phyloP scores from a whole-genome alignment of 2,329 filamentous ascomycete genomes.

The Pestalotiopsis sp. region DNA sequence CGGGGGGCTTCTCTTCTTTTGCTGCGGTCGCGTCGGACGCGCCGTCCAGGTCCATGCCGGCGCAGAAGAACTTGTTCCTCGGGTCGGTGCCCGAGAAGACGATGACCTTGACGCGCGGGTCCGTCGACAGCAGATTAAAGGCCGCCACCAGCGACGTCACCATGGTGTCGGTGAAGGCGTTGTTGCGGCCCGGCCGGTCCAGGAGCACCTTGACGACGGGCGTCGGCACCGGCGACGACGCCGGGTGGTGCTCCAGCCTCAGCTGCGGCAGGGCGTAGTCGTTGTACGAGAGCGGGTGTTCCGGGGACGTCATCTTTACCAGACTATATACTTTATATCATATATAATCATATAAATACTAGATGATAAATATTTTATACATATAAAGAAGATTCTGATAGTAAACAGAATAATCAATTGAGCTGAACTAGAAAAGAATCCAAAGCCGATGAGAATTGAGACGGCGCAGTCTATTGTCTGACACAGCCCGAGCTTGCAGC shows the following conservation, averaged over 20 bases:
- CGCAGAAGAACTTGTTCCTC: conserved; percentile 56
- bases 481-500: background rate
- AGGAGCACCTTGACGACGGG: conserved; percentile 66
- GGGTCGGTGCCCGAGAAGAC: conserved; percentile 57
- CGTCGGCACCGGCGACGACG: conserved; percentile 56
- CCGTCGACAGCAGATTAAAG: conserved; percentile 52
- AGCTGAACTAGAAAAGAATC: background rate
- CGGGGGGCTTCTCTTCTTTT: background rate
- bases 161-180: conserved; percentile 72
- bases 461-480: background rate
- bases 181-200: conserved; percentile 66
- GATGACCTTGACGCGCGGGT: conserved; percentile 57
- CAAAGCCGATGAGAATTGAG: background rate
- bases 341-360: background rate
- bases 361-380: background rate
- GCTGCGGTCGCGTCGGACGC: conserved; percentile 22
- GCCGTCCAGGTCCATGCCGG: conserved; percentile 57
- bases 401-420: background rate
- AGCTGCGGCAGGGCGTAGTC: conserved; percentile 45
- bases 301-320: conserved; percentile 15
- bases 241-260: conserved; percentile 51
- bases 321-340: background rate
- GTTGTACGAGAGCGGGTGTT: conserved; percentile 40
- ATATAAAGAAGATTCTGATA: background rate
- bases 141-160: conserved; percentile 60